phyloP scores from a whole-genome alignment of 1,284 basidiomycete genomes.

The Ceratobasidium theobromae region DNA sequence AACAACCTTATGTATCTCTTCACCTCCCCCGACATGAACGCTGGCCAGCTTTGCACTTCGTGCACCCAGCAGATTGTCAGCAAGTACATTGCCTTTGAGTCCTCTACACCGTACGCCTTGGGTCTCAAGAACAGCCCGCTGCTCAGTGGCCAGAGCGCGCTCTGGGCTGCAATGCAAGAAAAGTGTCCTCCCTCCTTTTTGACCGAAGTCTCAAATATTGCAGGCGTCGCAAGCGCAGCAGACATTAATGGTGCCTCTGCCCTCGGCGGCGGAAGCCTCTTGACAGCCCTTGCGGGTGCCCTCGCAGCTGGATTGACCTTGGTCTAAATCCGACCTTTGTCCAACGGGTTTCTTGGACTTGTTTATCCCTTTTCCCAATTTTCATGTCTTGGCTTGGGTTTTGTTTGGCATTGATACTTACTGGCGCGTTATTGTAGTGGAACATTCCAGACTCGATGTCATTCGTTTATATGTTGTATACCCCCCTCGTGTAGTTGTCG shows the following conservation, averaged over 20 bases:
- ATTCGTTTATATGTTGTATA: background rate
- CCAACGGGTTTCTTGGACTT: background rate
- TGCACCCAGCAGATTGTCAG: constrained; percentile 78
- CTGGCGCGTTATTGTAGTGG: background rate
- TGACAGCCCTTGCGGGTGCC: constrained; percentile 13
- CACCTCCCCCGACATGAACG: constrained; percentile 57
- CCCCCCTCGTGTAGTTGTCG: background rate
- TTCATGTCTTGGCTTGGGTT: background rate
- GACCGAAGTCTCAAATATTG: constrained; percentile 39
- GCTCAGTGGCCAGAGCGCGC: constrained; percentile 61
- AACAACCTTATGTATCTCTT: constrained; percentile 80
- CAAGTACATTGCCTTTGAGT: constrained; percentile 75
- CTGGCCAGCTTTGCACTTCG: constrained; percentile 66
- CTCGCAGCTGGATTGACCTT: constrained; percentile 24
- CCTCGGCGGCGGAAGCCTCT: background rate
- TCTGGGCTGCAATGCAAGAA: constrained; percentile 63
- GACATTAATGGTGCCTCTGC: constrained; percentile 2
- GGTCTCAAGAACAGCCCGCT: constrained; percentile 67
- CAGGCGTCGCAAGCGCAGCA: constrained; percentile 1
- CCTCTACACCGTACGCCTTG: constrained; percentile 66
- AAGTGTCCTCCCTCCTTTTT: constrained; percentile 48
- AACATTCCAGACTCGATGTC: background rate
- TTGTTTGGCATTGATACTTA: background rate
- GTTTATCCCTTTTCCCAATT: background rate
- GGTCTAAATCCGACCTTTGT: background rate